A percentile compares a stretch with the other conserved stretches of the same genome.
phyloP scores from a whole-genome alignment of 2,329 filamentous ascomycete genomes.

The Fusarium tuaranense region DNA sequence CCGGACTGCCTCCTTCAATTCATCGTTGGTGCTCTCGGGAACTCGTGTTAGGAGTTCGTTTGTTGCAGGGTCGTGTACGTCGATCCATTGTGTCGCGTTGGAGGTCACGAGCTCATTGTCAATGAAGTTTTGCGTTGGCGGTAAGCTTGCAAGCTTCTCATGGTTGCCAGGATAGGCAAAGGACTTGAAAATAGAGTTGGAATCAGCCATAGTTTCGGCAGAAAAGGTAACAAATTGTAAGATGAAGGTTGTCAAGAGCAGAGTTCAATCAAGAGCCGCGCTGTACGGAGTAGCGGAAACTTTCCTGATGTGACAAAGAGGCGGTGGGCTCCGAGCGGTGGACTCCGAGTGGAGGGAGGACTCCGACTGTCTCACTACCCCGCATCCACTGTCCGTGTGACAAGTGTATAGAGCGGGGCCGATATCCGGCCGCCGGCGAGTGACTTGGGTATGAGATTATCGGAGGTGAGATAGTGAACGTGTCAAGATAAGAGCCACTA shows the following conservation, averaged over 20 bases:
- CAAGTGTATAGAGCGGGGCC: constrained; percentile 20
- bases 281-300: constrained; percentile 16
- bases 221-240: neutral
- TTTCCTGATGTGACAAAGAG: constrained; percentile 17
- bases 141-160: constrained; percentile 29
- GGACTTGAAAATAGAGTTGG: constrained; percentile 28
- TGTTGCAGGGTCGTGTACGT: constrained; percentile 81
- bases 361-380: constrained; percentile 28
- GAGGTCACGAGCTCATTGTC: constrained; percentile 78
- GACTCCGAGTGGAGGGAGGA: constrained; percentile 17
- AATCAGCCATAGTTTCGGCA: constrained; percentile 17
- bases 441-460: neutral
- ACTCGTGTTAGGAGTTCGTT: constrained; percentile 82
- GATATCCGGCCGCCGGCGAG: neutral
- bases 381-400: constrained; percentile 32
- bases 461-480: neutral
- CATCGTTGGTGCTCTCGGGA: constrained; percentile 78
- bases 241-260: neutral
- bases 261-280: constrained; percentile 1
- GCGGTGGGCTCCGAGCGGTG: constrained; percentile 36
- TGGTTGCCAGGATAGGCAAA: constrained; percentile 41
- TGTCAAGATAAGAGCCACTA: neutral
- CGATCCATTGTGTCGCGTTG: constrained; percentile 74
- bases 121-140: constrained; percentile 78
- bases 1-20: constrained; percentile 75